Evolutionary conservation across 176 grass and related monocot genomes (phyloP), one percentile per base, ranked within the genome.

Genomic region (Juncus inflexus): DNA sequence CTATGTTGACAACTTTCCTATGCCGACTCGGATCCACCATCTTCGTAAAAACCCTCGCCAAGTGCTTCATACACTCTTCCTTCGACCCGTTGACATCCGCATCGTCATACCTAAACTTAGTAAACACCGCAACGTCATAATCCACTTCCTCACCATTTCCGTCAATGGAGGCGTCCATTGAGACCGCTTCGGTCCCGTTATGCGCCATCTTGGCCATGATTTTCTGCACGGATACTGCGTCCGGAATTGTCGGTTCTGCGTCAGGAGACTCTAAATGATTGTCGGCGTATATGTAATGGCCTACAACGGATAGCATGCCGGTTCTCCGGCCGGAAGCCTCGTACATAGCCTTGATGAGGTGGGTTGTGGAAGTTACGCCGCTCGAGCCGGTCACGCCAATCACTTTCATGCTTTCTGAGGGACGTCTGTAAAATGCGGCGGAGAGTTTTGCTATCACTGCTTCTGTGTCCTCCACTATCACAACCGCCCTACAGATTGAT

Each of bases 171-270:
- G 76, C 83, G 71, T 96, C 87, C 79, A 96, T 74, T 8, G 90
- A 81, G 78, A 83, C 87, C 28, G 79, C 92, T 75, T 91, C 84
- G 3, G 92, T 83, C 2, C 87, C 92, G 72, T 96, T 96, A 66
- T 96, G 84, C 50, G 88, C 56, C 92, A 96, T 96, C 36, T 78
- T 91, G 1, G 87, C 92, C 87, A 91, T 87, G 60, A 96, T 61
- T 79, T 86, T 96, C 72, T 96, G 92, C 35, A 87, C 74, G 2
- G 80, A 80, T 43, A 91, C 86, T 28, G 82, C 66, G n/a, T 90
- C 52, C 52, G 82, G 73, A 42, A 78, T 83, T 61, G 77, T 73
- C 74, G 82, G 74, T 2, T 19, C 76, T 0, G 74, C 55, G 58
- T 90, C 62, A 10, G 67, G 12, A 39, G 43, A 58, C 53, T 83